A percentile compares a stretch with the other conserved stretches of the same genome.
Evolutionary conservation across 441 rosid genomes (phyloP).

Genomic region (Codiaeum variegatum): DNA sequence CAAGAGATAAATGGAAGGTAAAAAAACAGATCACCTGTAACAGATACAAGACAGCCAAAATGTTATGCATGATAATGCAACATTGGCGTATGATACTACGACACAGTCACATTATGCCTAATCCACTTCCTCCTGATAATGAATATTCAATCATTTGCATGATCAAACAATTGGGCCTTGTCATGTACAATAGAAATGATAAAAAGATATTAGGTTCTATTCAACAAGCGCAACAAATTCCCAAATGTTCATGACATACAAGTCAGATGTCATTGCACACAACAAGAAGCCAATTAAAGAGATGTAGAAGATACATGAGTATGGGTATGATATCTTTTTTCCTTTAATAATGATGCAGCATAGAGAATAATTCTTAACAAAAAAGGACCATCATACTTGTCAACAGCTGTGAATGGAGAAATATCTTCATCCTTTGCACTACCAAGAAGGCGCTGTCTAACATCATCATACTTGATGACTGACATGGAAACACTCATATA

Average conservation of each 20-base stretch:
- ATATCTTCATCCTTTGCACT: slow-evolving; percentile 96
- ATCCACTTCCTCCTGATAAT: not conserved
- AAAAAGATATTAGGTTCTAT: not conserved
- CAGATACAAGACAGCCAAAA: not conserved
- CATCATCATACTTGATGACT: slow-evolving; percentile 77
- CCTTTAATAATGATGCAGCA: not conserved
- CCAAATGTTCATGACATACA: not conserved
- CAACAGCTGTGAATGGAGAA: slow-evolving; percentile 96
- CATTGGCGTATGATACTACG: not conserved
- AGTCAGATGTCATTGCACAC: not conserved
- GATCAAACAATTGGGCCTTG: not conserved
- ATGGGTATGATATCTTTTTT: not conserved
- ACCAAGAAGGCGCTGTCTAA: slow-evolving; percentile 79
- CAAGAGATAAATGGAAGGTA: not conserved
- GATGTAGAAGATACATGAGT: too few relatives aligned
- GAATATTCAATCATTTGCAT: not conserved
- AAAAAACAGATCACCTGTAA: not conserved
- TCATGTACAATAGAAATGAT: not conserved
- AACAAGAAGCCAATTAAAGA: not conserved
- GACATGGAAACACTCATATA: slow-evolving; percentile 95
- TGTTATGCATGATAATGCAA: not conserved
- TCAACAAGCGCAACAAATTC: not conserved
- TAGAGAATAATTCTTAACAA: not conserved
- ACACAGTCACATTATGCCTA: not conserved
- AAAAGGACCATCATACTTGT: slow-evolving; percentile 57